Evolutionary conservation across 371 early-diverging fungal species (phyloP).

Genomic region (Circinella minor): DNA sequence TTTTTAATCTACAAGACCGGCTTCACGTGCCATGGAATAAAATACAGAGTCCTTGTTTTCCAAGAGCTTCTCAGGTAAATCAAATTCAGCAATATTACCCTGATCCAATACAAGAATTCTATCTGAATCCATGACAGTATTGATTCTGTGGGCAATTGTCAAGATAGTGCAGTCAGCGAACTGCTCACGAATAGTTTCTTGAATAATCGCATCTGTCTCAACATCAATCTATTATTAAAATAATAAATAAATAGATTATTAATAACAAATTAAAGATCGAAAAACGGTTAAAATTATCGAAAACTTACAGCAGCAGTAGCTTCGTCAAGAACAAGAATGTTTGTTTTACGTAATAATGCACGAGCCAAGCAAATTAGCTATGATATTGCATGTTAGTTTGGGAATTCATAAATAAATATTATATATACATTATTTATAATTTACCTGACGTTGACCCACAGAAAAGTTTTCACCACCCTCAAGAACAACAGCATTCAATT

Average conservation of each 20-base stretch:
- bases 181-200: conserved; percentile 87
- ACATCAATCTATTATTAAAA: conserved; percentile 69
- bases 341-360: conserved; percentile 76
- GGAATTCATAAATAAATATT: too few relatives aligned
- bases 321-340: conserved; percentile 88
- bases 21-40: conserved; percentile 74
- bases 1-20: conserved; percentile 56
- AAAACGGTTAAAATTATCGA: not conserved
- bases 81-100: conserved; percentile 82
- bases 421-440: not conserved
- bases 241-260: not conserved
- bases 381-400: not conserved
- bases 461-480: conserved; percentile 87
- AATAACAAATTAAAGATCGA: too few relatives aligned
- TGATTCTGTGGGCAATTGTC: conserved; percentile 93
- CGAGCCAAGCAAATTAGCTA: conserved; percentile 86
- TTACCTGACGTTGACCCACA: conserved; percentile 82
- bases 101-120: conserved; percentile 83
- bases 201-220: conserved; percentile 81
- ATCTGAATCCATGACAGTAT: conserved; percentile 89
- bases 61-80: conserved; percentile 71
- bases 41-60: conserved; percentile 68
- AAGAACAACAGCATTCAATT: conserved; percentile 70
- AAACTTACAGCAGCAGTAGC: conserved; percentile 80
- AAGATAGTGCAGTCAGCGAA: conserved; percentile 88